phyloP scores from a whole-genome alignment of 805 yeast species.

The Debaryomyces tyrocola region DNA sequence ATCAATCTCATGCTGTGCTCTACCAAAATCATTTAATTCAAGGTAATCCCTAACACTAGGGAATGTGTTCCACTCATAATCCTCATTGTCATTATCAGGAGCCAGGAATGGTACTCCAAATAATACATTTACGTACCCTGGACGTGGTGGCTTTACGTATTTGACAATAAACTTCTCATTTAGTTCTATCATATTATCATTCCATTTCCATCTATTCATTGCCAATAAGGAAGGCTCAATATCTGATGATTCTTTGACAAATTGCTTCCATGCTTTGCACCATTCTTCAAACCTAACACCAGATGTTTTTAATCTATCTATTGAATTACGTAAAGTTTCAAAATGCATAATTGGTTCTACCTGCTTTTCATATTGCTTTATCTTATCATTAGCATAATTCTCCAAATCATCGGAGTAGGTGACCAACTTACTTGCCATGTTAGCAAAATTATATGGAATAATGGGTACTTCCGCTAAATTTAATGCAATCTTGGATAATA shows the following conservation, averaged over 20 bases:
- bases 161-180: slow-evolving; percentile 52
- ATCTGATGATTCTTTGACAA: slow-evolving; percentile 41
- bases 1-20: slow-evolving; percentile 56
- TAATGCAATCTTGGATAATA: slow-evolving; percentile 54
- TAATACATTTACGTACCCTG: slow-evolving; percentile 66
- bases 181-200: slow-evolving; percentile 58
- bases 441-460: slow-evolving; percentile 62
- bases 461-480: slow-evolving; percentile 73
- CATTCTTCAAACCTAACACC: slow-evolving; percentile 54
- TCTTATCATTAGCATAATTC: slow-evolving; percentile 30
- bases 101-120: slow-evolving; percentile 68
- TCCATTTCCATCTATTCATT: slow-evolving; percentile 78
- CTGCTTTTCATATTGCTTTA: slow-evolving; percentile 5
- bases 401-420: slow-evolving; percentile 49
- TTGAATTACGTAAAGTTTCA: slow-evolving; percentile 23
- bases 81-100: slow-evolving; percentile 40
- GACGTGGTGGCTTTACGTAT: slow-evolving; percentile 48
- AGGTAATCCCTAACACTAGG: slow-evolving; percentile 77
- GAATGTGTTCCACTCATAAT: slow-evolving; percentile 61
- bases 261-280: slow-evolving; percentile 62
- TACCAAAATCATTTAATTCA: slow-evolving; percentile 44
- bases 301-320: slow-evolving; percentile 24
- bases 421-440: slow-evolving; percentile 45
- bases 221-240: slow-evolving; percentile 73
- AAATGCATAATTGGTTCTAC: slow-evolving; percentile 21